Base-by-base conservation (phyloP, 805 yeast genomes). In the Clavispora vitiphila region DNA sequence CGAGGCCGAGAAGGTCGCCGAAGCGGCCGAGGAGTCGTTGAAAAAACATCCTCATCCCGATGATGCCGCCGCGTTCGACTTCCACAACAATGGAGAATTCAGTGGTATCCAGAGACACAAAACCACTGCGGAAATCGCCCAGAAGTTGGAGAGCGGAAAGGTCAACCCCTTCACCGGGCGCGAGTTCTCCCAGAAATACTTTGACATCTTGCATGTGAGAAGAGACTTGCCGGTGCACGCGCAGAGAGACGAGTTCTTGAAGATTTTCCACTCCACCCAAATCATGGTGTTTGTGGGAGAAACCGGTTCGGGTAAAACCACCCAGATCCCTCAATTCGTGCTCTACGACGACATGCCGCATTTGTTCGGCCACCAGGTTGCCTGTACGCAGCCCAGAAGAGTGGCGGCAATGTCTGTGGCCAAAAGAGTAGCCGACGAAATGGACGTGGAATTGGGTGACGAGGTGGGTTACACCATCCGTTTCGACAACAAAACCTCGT, bases 351-450 rank as follows among this genome's bases (percentile, higher is more conserved):
- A 90, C 54, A 77, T 91, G 76, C 96, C 97, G 14, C 96, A 88
- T 56, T 69, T 88, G 51, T 67, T 69, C 39, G 90, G 91, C 5
- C 81, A 81, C 12, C 91, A 83, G 65, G 91, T 91, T 41, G 98
- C 96, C 1, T 90, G 96, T 80, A 90, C 98, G 0, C 91, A 80
- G 65, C 99, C 99, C 14, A 81, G 99, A 71, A 81, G 99, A 67
- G 98, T 91, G 52, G 99, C 99, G 15, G 98, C 99, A 14, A 91
- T 90, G 97, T 86, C 96, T 41, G 98, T 90, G 44, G 98, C 98
- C 16, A 83, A 86, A 50, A 85, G 99, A 72, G 99, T 91, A 40
- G 96, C 98, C 3, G 95, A 88, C 58, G 99, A 91, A 65, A 80
- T 90, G 93, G 98, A 90, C 63, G 98, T 91, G 5, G 73, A 77